Evolutionary conservation across 352 stramenopile genomes (phyloP).

Genomic region (Phytopythium helicoides): DNA sequence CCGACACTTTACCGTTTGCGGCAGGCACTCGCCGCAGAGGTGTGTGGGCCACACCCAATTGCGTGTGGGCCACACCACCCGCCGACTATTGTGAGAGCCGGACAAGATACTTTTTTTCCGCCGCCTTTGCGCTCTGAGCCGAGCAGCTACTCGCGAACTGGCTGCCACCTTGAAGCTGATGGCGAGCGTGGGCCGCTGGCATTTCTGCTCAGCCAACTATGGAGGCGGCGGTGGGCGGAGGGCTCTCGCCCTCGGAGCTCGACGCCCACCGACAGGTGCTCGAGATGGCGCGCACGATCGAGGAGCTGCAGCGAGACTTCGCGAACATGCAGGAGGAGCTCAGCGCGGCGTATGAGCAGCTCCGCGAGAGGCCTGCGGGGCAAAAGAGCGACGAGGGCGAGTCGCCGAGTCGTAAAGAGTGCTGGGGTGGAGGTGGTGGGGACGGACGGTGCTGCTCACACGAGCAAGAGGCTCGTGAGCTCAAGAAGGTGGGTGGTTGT

Average conservation of each 20-base stretch:
- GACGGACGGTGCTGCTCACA: neutral
- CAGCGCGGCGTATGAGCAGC: conserved; percentile 44
- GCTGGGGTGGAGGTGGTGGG: neutral
- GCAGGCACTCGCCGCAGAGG: too few relatives aligned
- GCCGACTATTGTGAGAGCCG: too few relatives aligned
- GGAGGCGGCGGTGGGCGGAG: too few relatives aligned
- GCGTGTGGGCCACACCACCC: too few relatives aligned
- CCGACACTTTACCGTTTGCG: too few relatives aligned
- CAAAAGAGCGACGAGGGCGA: neutral
- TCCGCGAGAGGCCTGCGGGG: conserved; percentile 31
- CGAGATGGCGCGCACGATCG: conserved; percentile 59
- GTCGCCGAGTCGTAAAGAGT: neutral
- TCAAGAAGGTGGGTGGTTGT: conserved; percentile 2
- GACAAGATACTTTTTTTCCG: too few relatives aligned
- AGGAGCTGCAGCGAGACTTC: conserved; percentile 59
- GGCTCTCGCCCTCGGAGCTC: conserved; percentile 20
- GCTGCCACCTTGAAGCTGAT: too few relatives aligned
- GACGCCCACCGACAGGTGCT: conserved; percentile 61
- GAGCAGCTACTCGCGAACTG: too few relatives aligned
- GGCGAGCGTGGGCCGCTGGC: too few relatives aligned
- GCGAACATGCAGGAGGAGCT: conserved; percentile 54
- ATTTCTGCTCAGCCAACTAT: too few relatives aligned
- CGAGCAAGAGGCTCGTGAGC: conserved; percentile 6
- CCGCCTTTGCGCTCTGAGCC: too few relatives aligned
- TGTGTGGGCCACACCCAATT: too few relatives aligned